These are phyloP conservation scores for Lolium multiflorum DNA, from an alignment of 176 grass and related monocot genomes.

Conservation along the genomic window DNA sequence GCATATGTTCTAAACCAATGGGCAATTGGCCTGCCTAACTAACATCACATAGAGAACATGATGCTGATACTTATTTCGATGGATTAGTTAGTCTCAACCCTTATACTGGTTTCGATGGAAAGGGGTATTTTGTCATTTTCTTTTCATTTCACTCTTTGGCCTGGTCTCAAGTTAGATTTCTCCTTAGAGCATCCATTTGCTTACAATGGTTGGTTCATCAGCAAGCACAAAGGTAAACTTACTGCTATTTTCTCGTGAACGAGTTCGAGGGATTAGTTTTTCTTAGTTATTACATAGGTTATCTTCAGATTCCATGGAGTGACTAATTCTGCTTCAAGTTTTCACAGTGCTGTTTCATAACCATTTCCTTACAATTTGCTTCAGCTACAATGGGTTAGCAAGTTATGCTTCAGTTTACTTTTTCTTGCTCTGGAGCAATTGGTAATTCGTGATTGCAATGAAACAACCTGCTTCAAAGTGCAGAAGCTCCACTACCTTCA, in stretches of 20 bases:
- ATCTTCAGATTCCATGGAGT: neutral
- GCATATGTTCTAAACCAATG: neutral
- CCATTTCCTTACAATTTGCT: neutral
- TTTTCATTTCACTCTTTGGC: neutral
- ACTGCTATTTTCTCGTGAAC: neutral
- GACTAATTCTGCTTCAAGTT: neutral
- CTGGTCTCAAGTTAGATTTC: conserved; percentile 6
- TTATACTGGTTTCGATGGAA: neutral
- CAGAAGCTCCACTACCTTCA: neutral
- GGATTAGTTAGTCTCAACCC: neutral
- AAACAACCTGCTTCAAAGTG: neutral
- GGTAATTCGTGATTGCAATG: neutral
- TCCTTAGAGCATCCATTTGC: neutral
- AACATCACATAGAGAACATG: neutral
- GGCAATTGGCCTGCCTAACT: neutral
- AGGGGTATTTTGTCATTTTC: neutral
- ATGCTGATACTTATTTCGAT: neutral
- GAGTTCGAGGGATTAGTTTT: neutral
- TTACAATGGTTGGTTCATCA: neutral
- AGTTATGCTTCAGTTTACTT: neutral
- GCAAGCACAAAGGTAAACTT: too few relatives aligned
- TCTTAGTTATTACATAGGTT: neutral
- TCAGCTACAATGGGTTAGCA: neutral
- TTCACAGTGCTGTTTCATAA: neutral
- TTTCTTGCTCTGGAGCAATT: neutral